A percentile compares a stretch with the other conserved stretches of the same genome.
Conservation (phyloP, 78 protist species). For the Dictyostelium discoideum region DNA sequence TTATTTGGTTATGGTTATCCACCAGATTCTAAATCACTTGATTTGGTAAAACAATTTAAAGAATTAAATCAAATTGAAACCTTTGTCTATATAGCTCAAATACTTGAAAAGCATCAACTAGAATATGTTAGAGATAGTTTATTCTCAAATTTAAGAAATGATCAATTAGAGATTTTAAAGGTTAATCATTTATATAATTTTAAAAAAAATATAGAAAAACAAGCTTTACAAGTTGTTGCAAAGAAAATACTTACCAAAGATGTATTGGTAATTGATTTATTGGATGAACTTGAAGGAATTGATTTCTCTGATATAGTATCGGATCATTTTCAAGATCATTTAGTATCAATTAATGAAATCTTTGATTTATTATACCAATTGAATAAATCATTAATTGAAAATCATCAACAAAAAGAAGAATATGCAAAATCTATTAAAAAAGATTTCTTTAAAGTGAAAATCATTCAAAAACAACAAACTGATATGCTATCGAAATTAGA, state of each 20-base stretch:
- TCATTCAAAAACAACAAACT: neutral
- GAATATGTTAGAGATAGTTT: neutral
- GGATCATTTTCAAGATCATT: neutral
- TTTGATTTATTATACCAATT: neutral
- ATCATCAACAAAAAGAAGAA: neutral
- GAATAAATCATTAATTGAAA: neutral
- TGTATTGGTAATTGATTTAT: neutral
- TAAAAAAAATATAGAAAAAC: neutral
- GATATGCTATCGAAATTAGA: neutral
- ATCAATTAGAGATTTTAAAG: neutral
- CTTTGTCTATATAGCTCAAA: neutral
- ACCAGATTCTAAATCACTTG: neutral
- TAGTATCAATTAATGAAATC: neutral
- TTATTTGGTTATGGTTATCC: neutral
- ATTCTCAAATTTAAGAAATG: conserved; percentile 10
- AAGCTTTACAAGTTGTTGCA: neutral
- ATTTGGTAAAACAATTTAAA: neutral
- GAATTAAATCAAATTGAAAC: neutral
- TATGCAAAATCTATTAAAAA: neutral
- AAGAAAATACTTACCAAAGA: neutral
- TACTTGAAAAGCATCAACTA: neutral
- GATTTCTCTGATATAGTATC: neutral
- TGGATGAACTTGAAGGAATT: neutral
- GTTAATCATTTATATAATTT: neutral
- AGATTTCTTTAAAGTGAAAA: neutral